Evolutionary conservation across 2,329 filamentous ascomycete species (phyloP), one percentile per base, ranked within the genome.

Genomic region (Ophiosphaerella herpotricha): DNA sequence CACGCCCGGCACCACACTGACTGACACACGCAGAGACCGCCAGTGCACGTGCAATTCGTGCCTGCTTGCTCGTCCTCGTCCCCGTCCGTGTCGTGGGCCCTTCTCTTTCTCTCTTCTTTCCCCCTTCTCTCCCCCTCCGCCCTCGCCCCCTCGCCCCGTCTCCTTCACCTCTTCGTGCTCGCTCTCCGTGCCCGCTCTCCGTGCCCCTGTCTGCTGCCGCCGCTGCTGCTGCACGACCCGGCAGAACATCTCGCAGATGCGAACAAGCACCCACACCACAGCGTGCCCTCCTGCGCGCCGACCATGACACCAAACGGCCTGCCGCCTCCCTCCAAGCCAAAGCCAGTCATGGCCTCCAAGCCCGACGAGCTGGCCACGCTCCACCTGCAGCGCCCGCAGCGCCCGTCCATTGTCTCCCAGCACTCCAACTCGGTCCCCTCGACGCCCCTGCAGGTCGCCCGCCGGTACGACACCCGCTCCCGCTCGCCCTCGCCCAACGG

Each of bases 341-440:
- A 12, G 7, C 14, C 60, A 52, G 53, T 46, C 34, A 69, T 70
- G 63, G 58, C 54, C 33, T 59, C 55, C 58, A 72, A 66, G 55
- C 62, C 58, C 43, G 59, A 65, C 7, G 65, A 73, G 51, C 52
- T 26, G 49, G 37, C 24, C 11, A 32, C 49, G 14, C 56, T 29
- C 5, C 26, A 29, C 13, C 57, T 57, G 46, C 53, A 62, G 35
- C 64, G 66, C 38, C 45, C 57, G 24, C 63, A 76, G 70, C 75
- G 81, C 58, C 76, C 80, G 51, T 75, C 81, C 55, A 74, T 83
- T 58, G 75, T 75, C 50, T 82, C 80, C 39, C 85, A 85, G 44
- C 84, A 95, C 69, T 95, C 93, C 21, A 96, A 83, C 70, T 97
- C 93, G 7, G 90, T 97, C 41, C 93, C 93, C 1, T 95, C 93